A percentile compares a stretch with the other conserved stretches of the same genome.
phyloP scores from a whole-genome alignment of 2,329 filamentous ascomycete species.

The Fusarium irregulare region DNA sequence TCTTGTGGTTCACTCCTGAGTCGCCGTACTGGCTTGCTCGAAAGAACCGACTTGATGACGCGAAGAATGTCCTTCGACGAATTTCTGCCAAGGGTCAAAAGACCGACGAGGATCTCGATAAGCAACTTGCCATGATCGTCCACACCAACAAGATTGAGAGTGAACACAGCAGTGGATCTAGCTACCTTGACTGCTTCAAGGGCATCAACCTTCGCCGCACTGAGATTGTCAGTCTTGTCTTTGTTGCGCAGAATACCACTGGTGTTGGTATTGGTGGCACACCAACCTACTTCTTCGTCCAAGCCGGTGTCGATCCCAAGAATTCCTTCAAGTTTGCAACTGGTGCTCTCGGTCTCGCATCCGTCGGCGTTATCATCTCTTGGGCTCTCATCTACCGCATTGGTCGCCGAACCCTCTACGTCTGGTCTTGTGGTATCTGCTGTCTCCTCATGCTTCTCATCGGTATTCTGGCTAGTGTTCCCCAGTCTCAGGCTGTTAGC shows the following conservation, averaged over 20 bases:
- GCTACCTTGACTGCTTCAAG: constrained; percentile 60
- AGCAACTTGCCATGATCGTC: constrained; percentile 75
- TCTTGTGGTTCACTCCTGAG: constrained; percentile 48
- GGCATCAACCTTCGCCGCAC: constrained; percentile 59
- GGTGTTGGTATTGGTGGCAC: constrained; percentile 55
- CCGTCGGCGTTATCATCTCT: constrained; percentile 56
- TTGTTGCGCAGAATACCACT: constrained; percentile 54
- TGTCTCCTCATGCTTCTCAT: constrained; percentile 55
- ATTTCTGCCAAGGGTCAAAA: constrained; percentile 49
- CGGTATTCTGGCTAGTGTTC: constrained; percentile 44
- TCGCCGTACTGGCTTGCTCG: constrained; percentile 51
- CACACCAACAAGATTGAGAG: constrained; percentile 59
- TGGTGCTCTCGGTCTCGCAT: constrained; percentile 55
- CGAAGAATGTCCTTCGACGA: constrained; percentile 43
- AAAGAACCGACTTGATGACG: constrained; percentile 44
- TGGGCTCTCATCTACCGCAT: constrained; percentile 51
- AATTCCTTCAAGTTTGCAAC: constrained; percentile 57
- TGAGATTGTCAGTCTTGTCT: constrained; percentile 59
- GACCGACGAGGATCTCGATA: constrained; percentile 54
- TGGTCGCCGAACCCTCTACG: constrained; percentile 57
- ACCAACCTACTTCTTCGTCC: constrained; percentile 61
- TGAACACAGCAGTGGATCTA: constrained; percentile 51
- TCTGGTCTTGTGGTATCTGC: constrained; percentile 56
- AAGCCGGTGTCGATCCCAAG: constrained; percentile 54
- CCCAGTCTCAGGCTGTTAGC: constrained; percentile 28